These are phyloP conservation scores for Saccharomycopsis hybrid DNA, from an alignment of 1,139 yeast species.

Conservation along the genomic window DNA sequence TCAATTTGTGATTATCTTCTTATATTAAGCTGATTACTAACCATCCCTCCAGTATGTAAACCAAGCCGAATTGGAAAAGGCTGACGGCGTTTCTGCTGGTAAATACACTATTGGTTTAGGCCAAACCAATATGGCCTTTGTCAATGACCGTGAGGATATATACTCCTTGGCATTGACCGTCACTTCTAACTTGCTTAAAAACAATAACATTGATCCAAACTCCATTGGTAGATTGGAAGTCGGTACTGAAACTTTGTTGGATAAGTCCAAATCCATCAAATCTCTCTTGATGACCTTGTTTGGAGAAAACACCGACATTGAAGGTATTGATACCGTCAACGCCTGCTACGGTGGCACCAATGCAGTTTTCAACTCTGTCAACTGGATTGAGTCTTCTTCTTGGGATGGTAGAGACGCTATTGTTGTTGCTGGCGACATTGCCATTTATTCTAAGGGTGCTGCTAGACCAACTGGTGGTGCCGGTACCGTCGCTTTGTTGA, in stretches of 20 bases:
- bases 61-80: constrained; percentile 82
- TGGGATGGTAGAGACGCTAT: constrained; percentile 99
- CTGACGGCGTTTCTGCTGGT: constrained; percentile 84
- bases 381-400: constrained; percentile 93
- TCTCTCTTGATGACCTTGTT: constrained; percentile 93
- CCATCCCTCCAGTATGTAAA: constrained; percentile 83
- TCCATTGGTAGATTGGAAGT: constrained; percentile 93
- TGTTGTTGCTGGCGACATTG: constrained; percentile 97
- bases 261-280: constrained; percentile 95
- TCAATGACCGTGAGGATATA: constrained; percentile 95
- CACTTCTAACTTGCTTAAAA: constrained; percentile 64
- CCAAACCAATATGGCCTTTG: constrained; percentile 96
- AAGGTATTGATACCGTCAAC: constrained; percentile 93
- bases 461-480: constrained; percentile 99
- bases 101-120: constrained; percentile 98
- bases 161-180: constrained; percentile 89
- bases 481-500: constrained; percentile 89
- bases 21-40: too few species aligned
- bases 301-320: constrained; percentile 83
- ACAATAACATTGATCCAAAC: constrained; percentile 75
- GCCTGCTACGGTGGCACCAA: constrained; percentile 99
- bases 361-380: constrained; percentile 86
- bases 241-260: constrained; percentile 96
- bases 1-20: background rate
- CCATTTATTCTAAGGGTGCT: constrained; percentile 93